Conservation (phyloP, 257 asterid species). For the Gentiana straminea region DNA sequence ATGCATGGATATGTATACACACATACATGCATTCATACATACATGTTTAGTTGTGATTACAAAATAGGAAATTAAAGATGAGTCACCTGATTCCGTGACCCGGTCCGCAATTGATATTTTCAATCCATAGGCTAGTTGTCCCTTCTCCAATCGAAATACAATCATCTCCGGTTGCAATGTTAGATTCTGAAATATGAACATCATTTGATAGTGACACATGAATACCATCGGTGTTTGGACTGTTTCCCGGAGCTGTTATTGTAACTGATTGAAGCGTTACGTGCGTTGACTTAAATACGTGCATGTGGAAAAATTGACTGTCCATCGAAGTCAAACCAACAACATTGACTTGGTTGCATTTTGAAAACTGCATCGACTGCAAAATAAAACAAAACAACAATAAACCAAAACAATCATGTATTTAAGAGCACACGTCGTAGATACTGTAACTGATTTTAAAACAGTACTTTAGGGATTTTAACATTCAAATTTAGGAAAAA, state of each 20-base stretch:
- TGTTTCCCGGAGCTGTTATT: conserved; percentile 29
- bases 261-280: conserved; percentile 16
- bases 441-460: no score
- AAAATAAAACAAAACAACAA: neutral
- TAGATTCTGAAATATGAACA: conserved; percentile 25
- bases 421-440: no score
- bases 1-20: no score
- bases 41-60: no score
- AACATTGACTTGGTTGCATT: conserved; percentile 30
- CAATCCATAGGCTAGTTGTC: conserved; percentile 36
- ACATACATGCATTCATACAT: no score
- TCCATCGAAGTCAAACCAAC: conserved; percentile 29
- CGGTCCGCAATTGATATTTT: conserved; percentile 39
- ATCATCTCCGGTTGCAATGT: conserved; percentile 43
- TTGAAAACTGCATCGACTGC: conserved; percentile 36
- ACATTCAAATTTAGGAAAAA: no score
- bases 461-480: no score
- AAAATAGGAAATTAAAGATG: no score
- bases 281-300: conserved; percentile 24
- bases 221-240: conserved; percentile 56
- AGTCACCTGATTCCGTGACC: conserved; percentile 52
- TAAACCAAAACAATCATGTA: no score
- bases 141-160: conserved; percentile 50
- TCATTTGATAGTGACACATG: conserved; percentile 28
- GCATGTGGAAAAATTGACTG: conserved; percentile 48